phyloP scores from a whole-genome alignment of 257 asterid genomes.

The Avicennia marina region DNA sequence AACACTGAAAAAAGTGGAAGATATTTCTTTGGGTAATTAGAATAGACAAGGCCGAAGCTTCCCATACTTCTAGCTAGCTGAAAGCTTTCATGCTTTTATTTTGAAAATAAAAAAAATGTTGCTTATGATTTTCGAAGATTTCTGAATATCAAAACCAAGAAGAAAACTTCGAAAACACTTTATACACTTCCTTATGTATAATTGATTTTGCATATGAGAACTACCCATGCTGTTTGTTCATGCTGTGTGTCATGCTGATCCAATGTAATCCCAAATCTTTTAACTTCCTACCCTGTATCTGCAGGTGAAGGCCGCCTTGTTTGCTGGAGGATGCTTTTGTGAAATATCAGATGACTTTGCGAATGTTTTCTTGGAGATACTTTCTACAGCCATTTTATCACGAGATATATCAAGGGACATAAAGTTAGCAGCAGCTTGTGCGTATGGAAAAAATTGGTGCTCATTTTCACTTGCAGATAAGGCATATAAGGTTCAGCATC shows the following conservation, averaged over 20 bases:
- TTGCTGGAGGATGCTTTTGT: slow-evolving; percentile 74
- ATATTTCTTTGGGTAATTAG: not conserved
- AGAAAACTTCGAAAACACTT: no score
- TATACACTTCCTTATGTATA: no score
- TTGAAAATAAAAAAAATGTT: no score
- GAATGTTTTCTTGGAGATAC: slow-evolving; percentile 66
- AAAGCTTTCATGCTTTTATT: not conserved
- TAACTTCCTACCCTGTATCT: slow-evolving; percentile 1
- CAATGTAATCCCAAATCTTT: no score
- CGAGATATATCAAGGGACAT: slow-evolving; percentile 37
- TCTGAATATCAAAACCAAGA: no score
- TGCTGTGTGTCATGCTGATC: no score
- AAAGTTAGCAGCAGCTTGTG: slow-evolving; percentile 64
- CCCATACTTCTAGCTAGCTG: not conserved
- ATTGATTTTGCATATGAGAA: no score
- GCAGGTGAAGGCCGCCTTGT: slow-evolving; percentile 81
- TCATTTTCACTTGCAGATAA: slow-evolving; percentile 54
- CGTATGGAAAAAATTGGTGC: slow-evolving; percentile 48
- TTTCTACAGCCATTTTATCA: slow-evolving; percentile 41
- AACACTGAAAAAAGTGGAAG: not conserved
- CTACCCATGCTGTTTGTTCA: no score
- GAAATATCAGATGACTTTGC: slow-evolving; percentile 73
- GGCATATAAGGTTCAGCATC: slow-evolving; percentile 70
- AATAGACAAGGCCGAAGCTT: not conserved
- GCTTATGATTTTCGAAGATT: no score